phyloP scores from a whole-genome alignment of 2,329 filamentous ascomycete genomes.

The Diaporthe caulivora region DNA sequence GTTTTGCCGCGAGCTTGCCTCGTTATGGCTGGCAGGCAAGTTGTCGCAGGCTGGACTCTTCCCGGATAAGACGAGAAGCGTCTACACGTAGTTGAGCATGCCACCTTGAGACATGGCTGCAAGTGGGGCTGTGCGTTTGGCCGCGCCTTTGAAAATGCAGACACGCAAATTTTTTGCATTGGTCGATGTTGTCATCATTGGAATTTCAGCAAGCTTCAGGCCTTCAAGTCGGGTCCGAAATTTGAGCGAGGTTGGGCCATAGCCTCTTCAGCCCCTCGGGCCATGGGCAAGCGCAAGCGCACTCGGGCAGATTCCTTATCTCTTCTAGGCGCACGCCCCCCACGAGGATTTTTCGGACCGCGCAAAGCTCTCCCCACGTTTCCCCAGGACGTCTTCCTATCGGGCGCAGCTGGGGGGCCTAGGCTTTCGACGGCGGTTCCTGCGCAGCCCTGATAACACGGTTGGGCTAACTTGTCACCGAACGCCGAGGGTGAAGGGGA shows the following conservation, averaged over 20 bases:
- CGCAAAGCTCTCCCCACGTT: constrained; percentile 37
- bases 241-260: constrained; percentile 37
- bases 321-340: constrained; percentile 30
- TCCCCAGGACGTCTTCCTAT: constrained; percentile 32
- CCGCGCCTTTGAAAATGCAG: neutral
- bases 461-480: constrained; percentile 16
- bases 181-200: constrained; percentile 20
- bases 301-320: constrained; percentile 39
- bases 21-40: neutral
- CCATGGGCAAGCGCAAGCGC: constrained; percentile 19
- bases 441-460: constrained; percentile 20
- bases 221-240: constrained; percentile 16
- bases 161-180: constrained; percentile 15
- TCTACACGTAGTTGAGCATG: constrained; percentile 28
- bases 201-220: constrained; percentile 30
- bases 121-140: constrained; percentile 8
- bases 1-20: neutral
- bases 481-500: constrained; percentile 12
- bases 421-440: constrained; percentile 24
- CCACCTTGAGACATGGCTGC: constrained; percentile 17
- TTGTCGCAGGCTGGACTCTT: neutral
- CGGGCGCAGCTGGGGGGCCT: constrained; percentile 13
- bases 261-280: constrained; percentile 7
- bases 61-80: constrained; percentile 7
- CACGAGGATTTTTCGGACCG: constrained; percentile 37